Conservation (phyloP, 768 basidiomycete genomes). For the Coprinopsis strossmayeri region DNA sequence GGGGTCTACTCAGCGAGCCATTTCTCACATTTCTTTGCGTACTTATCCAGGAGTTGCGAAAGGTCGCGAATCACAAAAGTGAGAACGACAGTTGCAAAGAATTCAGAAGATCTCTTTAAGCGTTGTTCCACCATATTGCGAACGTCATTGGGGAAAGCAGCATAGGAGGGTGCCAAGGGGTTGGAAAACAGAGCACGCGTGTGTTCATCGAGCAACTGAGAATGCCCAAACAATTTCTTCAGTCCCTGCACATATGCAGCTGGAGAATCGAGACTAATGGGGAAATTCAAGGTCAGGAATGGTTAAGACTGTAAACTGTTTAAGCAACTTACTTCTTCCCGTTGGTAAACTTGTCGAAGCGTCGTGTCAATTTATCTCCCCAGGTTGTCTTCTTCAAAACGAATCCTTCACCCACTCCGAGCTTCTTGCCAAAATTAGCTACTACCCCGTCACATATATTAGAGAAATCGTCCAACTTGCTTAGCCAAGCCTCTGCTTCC, state of each 20-base stretch:
- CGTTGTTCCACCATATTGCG: constrained; percentile 62
- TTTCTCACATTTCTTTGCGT: constrained; percentile 89
- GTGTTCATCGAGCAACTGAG: constrained; percentile 84
- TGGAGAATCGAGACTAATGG: constrained; percentile 79
- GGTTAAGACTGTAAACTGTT: constrained; percentile 1
- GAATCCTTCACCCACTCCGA: constrained; percentile 85
- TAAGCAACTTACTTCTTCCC: constrained; percentile 69
- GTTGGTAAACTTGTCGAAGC: constrained; percentile 79
- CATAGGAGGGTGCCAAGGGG: constrained; percentile 67
- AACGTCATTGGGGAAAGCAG: constrained; percentile 58
- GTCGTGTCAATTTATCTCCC: constrained; percentile 68
- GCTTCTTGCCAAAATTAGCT: constrained; percentile 78
- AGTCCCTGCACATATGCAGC: constrained; percentile 76
- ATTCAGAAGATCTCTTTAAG: constrained; percentile 81
- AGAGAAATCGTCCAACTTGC: constrained; percentile 77
- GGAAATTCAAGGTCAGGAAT: constrained; percentile 14
- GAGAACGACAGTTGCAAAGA: constrained; percentile 83
- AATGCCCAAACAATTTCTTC: constrained; percentile 62
- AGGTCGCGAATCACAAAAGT: constrained; percentile 88
- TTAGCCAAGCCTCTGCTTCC: constrained; percentile 74
- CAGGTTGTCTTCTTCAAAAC: constrained; percentile 77
- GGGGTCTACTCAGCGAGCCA: constrained; percentile 71
- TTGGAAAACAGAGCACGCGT: constrained; percentile 63
- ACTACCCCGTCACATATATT: constrained; percentile 74
- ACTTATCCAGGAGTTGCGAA: constrained; percentile 84